Conservation (phyloP, 129 eudicot species). For the Lactuca saligna region DNA sequence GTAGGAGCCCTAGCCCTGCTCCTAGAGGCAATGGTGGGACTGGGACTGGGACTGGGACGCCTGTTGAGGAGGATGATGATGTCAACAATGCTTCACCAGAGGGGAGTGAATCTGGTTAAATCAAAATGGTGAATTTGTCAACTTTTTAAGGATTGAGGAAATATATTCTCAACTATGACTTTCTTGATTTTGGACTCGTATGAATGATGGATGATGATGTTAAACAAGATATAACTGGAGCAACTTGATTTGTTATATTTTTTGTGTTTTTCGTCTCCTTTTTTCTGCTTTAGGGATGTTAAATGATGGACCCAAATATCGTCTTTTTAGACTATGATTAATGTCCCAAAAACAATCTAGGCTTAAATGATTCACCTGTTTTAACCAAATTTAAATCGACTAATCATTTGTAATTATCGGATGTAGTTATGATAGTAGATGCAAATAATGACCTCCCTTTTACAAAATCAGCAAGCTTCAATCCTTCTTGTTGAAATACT, state of each 20-base stretch:
- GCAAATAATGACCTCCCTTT: too few relatives aligned
- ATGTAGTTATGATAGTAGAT: too few relatives aligned
- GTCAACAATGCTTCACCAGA: conserved; percentile 48
- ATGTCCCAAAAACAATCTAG: too few relatives aligned
- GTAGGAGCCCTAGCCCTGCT: conserved; percentile 42
- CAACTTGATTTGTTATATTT: conserved; percentile 13
- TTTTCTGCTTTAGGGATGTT: too few relatives aligned
- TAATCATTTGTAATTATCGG: too few relatives aligned
- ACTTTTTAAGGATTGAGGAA: conserved; percentile 8
- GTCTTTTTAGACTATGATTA: too few relatives aligned
- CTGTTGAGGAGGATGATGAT: conserved; percentile 46
- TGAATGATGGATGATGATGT: background rate
- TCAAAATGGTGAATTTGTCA: background rate
- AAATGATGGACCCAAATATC: too few relatives aligned
- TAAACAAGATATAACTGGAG: conserved; percentile 4
- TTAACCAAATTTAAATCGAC: too few relatives aligned
- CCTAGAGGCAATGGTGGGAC: conserved; percentile 27
- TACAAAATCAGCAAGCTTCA: too few relatives aligned
- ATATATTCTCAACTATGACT: conserved; percentile 2
- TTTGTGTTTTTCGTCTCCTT: background rate
- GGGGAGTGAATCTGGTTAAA: conserved; percentile 46
- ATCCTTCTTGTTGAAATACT: too few relatives aligned
- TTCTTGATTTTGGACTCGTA: conserved; percentile 7
- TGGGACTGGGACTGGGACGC: conserved; percentile 28
- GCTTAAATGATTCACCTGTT: too few relatives aligned